Evolutionary conservation across 345 rosid genomes (phyloP), one percentile per base, ranked within the genome.

Genomic region (Erucastrum elatum): DNA sequence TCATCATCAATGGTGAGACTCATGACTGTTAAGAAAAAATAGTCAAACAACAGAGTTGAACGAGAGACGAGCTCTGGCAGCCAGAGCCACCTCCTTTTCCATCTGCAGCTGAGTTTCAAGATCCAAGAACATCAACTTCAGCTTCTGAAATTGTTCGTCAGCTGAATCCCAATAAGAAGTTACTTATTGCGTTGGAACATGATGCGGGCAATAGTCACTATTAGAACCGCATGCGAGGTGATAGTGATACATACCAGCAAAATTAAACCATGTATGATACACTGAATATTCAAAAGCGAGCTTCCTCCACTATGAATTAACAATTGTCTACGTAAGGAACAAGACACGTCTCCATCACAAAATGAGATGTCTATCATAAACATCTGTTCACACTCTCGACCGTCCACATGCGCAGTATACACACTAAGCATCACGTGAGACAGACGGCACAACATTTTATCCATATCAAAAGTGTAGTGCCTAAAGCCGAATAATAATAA

Each of bases 261-360:
- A 3, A 55, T 0, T 55, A 55, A 55, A 55, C 60, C 26, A 55
- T 53, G 26, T 6, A 55, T 55, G 26, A 55, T 55, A 55, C 1
- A 44, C n/a, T 49, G 55, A 49, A 49, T 13, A 49, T 49, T 13
- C 58, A 51, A 51, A n/a, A 51, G 6, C 27, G 59, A 61, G 59
- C 66, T 71, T 5, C 74, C 51, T 44, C 51, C 66, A 59, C 17
- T 7, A 89, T 87, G 62, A 33, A n/a, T 64, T 1, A 64, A 21
- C 72, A 56, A 1, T 75, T 75, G 72, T 75, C 66, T 15, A 11
- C n/a, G 41, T 25, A 3, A 49, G 55, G n/a, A 75, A 13, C 7
- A 21, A 25, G 44, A 63, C 55, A 77, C 70, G 59, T 77, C 25
- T 63, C 58, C 11, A 51, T 6, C 6, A 49, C 25, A 39, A 12